Conservation (phyloP, 1,139 yeast species). For the Diutina catenulata region DNA sequence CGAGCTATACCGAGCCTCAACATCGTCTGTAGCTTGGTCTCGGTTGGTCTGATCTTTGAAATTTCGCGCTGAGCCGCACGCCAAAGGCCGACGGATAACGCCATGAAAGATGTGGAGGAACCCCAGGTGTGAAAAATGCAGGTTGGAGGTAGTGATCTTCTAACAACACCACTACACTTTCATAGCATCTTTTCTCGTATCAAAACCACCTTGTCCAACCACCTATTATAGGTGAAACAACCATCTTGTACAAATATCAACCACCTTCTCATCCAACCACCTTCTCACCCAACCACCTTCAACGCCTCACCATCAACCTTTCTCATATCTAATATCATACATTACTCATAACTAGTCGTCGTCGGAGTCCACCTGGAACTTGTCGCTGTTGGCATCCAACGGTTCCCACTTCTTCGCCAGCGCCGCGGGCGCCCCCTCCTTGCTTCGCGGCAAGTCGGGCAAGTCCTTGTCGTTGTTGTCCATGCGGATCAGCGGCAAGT, state of each 20-base stretch:
- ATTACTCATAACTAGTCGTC: constrained; percentile 41
- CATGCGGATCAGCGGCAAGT: constrained; percentile 9
- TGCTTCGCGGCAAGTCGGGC: constrained; percentile 29
- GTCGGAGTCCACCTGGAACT: constrained; percentile 69
- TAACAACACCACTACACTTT: too few relatives aligned
- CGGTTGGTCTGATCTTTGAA: too few relatives aligned
- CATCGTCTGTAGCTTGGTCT: too few relatives aligned
- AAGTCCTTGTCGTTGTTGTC: constrained; percentile 47
- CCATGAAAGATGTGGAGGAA: too few relatives aligned
- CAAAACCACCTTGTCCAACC: constrained; percentile 6
- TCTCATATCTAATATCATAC: too few relatives aligned
- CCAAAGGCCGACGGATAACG: too few relatives aligned
- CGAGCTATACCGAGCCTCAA: too few relatives aligned
- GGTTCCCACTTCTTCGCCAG: constrained; percentile 48
- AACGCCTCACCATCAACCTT: constrained; percentile 7
- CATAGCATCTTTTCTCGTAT: too few relatives aligned
- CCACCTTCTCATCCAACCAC: not conserved
- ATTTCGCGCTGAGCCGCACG: too few relatives aligned
- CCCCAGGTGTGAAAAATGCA: too few relatives aligned
- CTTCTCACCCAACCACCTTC: not conserved
- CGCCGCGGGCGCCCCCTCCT: constrained; percentile 23
- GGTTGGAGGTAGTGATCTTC: too few relatives aligned
- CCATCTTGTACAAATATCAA: not conserved
- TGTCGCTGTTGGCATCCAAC: constrained; percentile 49
- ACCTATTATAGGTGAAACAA: not conserved